Evolutionary conservation across 768 basidiomycete genomes (phyloP).

Genomic region (Tulasnella sp.): DNA sequence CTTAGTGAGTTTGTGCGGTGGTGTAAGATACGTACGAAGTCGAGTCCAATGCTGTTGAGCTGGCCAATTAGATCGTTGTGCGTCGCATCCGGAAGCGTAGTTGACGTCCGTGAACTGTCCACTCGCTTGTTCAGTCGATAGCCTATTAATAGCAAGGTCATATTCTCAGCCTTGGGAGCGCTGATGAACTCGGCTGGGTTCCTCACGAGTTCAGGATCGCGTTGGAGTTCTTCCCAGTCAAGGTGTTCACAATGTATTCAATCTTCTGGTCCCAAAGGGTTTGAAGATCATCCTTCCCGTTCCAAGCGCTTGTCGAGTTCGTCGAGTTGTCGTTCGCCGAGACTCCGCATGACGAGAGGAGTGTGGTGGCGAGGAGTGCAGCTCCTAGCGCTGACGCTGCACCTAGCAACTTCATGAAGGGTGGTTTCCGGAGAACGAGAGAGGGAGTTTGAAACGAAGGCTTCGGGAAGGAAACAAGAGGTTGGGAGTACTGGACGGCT

Average conservation of each 20-base stretch:
- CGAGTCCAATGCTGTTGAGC: conserved; percentile 30
- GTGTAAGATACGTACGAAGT: conserved; percentile 1
- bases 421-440: background rate
- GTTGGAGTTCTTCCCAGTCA: background rate
- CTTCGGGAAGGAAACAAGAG: background rate
- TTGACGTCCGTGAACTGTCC: conserved; percentile 34
- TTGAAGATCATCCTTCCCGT: background rate
- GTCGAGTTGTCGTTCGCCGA: background rate
- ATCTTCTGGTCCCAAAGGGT: background rate
- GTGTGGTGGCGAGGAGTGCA: background rate
- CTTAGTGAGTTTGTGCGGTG: background rate
- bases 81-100: conserved; percentile 51
- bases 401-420: background rate
- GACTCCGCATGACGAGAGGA: background rate
- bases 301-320: background rate
- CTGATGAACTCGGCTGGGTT: background rate
- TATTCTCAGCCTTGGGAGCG: background rate
- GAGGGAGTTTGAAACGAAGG: background rate
- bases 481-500: background rate
- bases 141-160: background rate
- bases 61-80: conserved; percentile 58
- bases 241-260: background rate
- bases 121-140: conserved; percentile 12
- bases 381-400: background rate
- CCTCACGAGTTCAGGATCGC: background rate